A percentile compares a stretch with the other conserved stretches of the same genome.
These are phyloP conservation scores for Diutina rugosa DNA, from an alignment of 1,139 yeast genomes.

Conservation along the genomic window DNA sequence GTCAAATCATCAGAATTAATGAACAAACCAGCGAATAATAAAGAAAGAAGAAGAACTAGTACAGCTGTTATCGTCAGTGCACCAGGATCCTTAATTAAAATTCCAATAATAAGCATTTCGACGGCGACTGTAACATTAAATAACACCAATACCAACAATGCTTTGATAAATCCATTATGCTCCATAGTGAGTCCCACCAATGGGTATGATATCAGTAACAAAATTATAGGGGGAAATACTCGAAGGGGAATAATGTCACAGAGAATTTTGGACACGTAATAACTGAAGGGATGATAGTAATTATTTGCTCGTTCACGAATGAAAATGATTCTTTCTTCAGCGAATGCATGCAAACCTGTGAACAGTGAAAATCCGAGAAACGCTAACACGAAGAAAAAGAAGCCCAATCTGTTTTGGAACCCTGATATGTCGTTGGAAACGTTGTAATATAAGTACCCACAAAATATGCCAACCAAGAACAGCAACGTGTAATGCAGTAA, in stretches of 20 bases:
- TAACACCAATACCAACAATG: slow-evolving; percentile 55
- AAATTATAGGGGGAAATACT: slow-evolving; percentile 75
- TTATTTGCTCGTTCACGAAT: slow-evolving; percentile 90
- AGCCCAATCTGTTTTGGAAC: slow-evolving; percentile 86
- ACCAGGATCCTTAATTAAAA: slow-evolving; percentile 78
- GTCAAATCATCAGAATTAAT: slow-evolving; percentile 73
- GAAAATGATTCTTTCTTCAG: slow-evolving; percentile 78
- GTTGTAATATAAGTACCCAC: slow-evolving; percentile 77
- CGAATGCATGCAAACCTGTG: slow-evolving; percentile 82
- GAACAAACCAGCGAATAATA: slow-evolving; percentile 86
- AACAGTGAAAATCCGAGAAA: slow-evolving; percentile 88
- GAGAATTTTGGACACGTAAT: slow-evolving; percentile 70
- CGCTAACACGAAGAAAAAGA: slow-evolving; percentile 81
- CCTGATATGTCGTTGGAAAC: slow-evolving; percentile 86
- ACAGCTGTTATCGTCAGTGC: slow-evolving; percentile 88
- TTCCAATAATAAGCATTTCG: slow-evolving; percentile 79
- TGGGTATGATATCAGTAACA: slow-evolving; percentile 84
- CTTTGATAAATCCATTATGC: slow-evolving; percentile 63
- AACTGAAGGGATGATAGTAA: slow-evolving; percentile 78
- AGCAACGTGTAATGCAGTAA: slow-evolving; percentile 76
- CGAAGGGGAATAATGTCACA: slow-evolving; percentile 88
- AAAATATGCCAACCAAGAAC: slow-evolving; percentile 61
- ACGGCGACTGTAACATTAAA: slow-evolving; percentile 82
- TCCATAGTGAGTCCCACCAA: slow-evolving; percentile 78
- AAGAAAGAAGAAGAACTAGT: slow-evolving; percentile 65